A percentile compares a stretch with the other conserved stretches of the same genome.
These are phyloP conservation scores for Globisporangium viniferum DNA, from an alignment of 352 stramenopile species.

Conservation along the genomic window DNA sequence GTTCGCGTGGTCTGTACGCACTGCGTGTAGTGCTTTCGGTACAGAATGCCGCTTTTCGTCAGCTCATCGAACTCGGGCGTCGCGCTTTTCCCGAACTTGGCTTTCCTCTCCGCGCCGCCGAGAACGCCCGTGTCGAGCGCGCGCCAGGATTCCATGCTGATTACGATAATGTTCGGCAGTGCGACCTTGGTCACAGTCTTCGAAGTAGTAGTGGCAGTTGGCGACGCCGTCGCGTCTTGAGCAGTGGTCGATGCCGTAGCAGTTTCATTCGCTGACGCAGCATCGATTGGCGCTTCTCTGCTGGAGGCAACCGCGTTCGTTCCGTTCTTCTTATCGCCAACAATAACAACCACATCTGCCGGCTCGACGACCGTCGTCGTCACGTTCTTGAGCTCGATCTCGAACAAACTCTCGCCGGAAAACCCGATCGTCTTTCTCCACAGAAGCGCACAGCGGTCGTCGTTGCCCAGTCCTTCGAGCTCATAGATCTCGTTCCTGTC, in stretches of 20 bases:
- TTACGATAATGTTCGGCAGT: conserved; percentile 63
- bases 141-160: conserved; percentile 75
- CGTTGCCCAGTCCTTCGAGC: conserved; percentile 41
- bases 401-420: conserved; percentile 14
- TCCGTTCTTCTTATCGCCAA: conserved; percentile 1
- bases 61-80: conserved; percentile 65
- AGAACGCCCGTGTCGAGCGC: conserved; percentile 68
- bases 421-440: conserved; percentile 12
- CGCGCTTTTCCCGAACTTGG: conserved; percentile 34
- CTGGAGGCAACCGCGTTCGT: not conserved
- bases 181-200: conserved; percentile 10
- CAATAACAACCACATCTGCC: not conserved
- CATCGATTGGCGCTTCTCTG: not conserved
- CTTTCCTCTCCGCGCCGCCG: conserved; percentile 43
- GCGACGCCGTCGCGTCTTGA: not conserved
- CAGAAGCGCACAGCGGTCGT: conserved; percentile 58
- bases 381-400: conserved; percentile 42
- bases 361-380: conserved; percentile 6
- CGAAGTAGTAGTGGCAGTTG: not conserved
- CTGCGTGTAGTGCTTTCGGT: conserved; percentile 67
- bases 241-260: not conserved
- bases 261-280: not conserved
- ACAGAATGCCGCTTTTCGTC: conserved; percentile 49
- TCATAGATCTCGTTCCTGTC: conserved; percentile 45
- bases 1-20: conserved; percentile 67